phyloP scores from a whole-genome alignment of 495 filamentous ascomycete genomes.

The Xylaria scruposa region DNA sequence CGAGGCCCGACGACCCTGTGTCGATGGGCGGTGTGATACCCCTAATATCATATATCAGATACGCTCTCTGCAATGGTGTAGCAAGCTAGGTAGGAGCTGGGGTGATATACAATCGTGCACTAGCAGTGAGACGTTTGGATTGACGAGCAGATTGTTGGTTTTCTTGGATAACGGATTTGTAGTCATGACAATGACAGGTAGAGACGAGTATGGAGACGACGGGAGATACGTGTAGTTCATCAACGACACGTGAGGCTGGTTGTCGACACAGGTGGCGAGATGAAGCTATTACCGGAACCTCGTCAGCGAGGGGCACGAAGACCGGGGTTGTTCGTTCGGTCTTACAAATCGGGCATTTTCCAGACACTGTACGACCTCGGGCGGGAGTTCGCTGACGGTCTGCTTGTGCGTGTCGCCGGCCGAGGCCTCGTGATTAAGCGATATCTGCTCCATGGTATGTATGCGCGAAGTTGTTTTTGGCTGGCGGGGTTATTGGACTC shows the following conservation, averaged over 20 bases:
- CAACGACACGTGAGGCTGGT: slow-evolving; percentile 90
- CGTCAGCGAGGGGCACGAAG: slow-evolving; percentile 27
- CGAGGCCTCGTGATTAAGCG: slow-evolving; percentile 78
- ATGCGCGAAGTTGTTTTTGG: background rate
- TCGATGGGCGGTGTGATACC: slow-evolving; percentile 92
- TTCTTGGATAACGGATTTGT: slow-evolving; percentile 89
- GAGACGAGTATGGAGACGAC: slow-evolving; percentile 72
- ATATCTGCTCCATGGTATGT: slow-evolving; percentile 56
- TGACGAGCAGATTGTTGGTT: slow-evolving; percentile 82
- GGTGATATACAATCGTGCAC: slow-evolving; percentile 81
- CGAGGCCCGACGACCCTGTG: slow-evolving; percentile 64
- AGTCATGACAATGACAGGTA: slow-evolving; percentile 90
- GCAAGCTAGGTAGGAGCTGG: background rate
- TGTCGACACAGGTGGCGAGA: slow-evolving; percentile 83
- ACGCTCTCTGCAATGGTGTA: background rate
- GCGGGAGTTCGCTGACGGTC: slow-evolving; percentile 70
- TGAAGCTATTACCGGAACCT: slow-evolving; percentile 69
- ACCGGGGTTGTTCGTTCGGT: background rate
- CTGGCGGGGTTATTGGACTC: background rate
- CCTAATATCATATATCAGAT: slow-evolving; percentile 36
- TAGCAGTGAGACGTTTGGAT: slow-evolving; percentile 91
- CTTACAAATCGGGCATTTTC: slow-evolving; percentile 94
- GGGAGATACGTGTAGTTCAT: slow-evolving; percentile 99
- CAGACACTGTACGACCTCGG: slow-evolving; percentile 86
- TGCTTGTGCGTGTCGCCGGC: slow-evolving; percentile 74